Conservation (phyloP, 2,329 filamentous ascomycete species). For the Alternaria gansuensis region DNA sequence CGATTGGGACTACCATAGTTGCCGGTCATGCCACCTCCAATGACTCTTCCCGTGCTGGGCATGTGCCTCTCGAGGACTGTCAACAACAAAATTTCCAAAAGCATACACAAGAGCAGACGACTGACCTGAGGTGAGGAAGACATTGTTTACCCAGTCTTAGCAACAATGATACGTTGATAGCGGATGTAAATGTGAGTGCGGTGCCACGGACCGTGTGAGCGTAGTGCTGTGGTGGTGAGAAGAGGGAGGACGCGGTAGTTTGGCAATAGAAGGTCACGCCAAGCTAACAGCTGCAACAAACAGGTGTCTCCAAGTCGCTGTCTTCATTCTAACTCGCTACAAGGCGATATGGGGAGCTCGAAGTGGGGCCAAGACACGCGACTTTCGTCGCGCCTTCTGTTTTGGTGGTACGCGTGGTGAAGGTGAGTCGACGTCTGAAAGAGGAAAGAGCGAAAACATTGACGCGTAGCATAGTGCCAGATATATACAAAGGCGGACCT, state of each 20-base stretch:
- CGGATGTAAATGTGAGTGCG: neutral
- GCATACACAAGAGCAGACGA: conserved; percentile 6
- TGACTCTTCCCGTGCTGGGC: conserved; percentile 8
- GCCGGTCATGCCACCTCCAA: conserved; percentile 1
- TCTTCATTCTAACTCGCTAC: conserved; percentile 3
- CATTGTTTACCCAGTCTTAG: conserved; percentile 2
- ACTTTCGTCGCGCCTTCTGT: conserved; percentile 17
- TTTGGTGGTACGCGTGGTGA: conserved; percentile 9
- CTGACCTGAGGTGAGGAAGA: conserved; percentile 22
- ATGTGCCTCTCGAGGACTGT: conserved; percentile 22
- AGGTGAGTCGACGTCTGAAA: neutral
- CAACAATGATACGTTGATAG: conserved; percentile 4
- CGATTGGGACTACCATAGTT: conserved; percentile 1
- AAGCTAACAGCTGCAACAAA: conserved; percentile 13
- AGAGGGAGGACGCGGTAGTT: neutral
- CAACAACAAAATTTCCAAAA: conserved; percentile 11
- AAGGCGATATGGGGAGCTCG: neutral
- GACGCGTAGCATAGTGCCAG: neutral
- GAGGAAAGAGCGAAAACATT: conserved; percentile 5
- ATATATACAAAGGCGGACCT: neutral
- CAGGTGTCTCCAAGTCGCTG: neutral
- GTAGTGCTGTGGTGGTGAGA: conserved; percentile 1
- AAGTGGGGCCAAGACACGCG: conserved; percentile 7
- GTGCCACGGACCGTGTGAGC: conserved; percentile 1
- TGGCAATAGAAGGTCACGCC: conserved; percentile 6